Conservation (phyloP, 768 basidiomycete genomes). For the Multifurca ochricompacta region DNA sequence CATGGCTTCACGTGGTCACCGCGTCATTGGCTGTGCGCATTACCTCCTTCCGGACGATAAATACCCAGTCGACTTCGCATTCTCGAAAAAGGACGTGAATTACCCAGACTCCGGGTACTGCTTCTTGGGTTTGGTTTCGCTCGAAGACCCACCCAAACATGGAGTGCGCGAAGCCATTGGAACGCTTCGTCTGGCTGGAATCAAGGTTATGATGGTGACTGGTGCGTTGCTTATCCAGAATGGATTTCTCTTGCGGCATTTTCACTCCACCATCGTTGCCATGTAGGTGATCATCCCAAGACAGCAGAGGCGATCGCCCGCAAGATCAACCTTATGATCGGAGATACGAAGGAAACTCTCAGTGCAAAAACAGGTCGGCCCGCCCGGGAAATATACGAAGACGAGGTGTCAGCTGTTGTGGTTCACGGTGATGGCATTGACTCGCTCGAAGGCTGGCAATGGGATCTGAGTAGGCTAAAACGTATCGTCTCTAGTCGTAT, state of each 20-base stretch:
- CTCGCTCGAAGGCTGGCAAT: slow-evolving; percentile 59
- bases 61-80: slow-evolving; percentile 41
- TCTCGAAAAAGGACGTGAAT: slow-evolving; percentile 46
- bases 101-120: slow-evolving; percentile 52
- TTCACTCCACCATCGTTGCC: neutral
- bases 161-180: slow-evolving; percentile 68
- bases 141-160: slow-evolving; percentile 66
- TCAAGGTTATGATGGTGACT: slow-evolving; percentile 74
- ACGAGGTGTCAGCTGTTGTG: slow-evolving; percentile 58
- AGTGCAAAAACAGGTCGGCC: slow-evolving; percentile 47
- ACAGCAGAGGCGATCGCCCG: slow-evolving; percentile 68
- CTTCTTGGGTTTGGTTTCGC: slow-evolving; percentile 57
- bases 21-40: slow-evolving; percentile 68
- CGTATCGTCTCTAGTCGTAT: slow-evolving; percentile 6
- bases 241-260: neutral
- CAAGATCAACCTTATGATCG: slow-evolving; percentile 62
- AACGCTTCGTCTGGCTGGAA: slow-evolving; percentile 60
- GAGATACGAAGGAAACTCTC: slow-evolving; percentile 57
- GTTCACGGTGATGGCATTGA: slow-evolving; percentile 67
- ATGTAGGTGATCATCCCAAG: slow-evolving; percentile 62
- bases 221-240: slow-evolving; percentile 29
- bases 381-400: slow-evolving; percentile 55
- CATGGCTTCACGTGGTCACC: slow-evolving; percentile 71
- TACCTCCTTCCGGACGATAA: slow-evolving; percentile 41
- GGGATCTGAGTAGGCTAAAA: slow-evolving; percentile 56